Base-by-base conservation (phyloP, 768 basidiomycete genomes). In the Podaxis pistillaris region DNA sequence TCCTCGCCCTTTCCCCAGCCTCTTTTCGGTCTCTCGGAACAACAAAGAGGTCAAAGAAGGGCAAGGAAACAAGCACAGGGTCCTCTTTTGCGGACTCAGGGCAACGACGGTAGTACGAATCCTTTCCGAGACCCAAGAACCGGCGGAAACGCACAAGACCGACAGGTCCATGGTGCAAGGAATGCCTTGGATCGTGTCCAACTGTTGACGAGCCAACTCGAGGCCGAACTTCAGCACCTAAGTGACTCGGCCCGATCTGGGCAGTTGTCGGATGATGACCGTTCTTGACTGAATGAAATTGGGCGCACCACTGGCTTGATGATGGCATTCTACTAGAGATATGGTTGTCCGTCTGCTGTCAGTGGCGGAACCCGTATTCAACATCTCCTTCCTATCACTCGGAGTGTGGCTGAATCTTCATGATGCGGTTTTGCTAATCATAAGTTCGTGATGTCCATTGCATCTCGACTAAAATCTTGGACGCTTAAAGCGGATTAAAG, bases 271-370 rank as follows among this genome's bases (percentile, higher is more conserved):
- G 28, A 26, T 22, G 17, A 30, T 3, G 51, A 61, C 7, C 52
- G 26, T 1, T 38, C 17, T 33, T 26, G 40, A 28, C 38, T 61
- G 12, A 51, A 61, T 1, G 60, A 61, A 26, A 61, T 61, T 13
- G 33, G 51, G 30, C 51, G 52, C n/a, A 61, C 52, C 11, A 37
- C 51, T n/a, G 40, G 59, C 11, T 44, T 53, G 59, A 60, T 26
- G 1, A 53, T 51, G 8, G 6, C 36, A 24, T 50, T 15, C 33
- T 1, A 50, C 33, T 19, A 7, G 17, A 37, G 47, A 24, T 47
- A 38, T 28, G 19, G 47, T 9, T 49, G n/a, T 6, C 13, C 17
- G 15, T 59, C 58, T n/a, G n/a, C 13, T 15, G 40, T 26, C 38
- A 56, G 40, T 19, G 5, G 38, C 12, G 56, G 7, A 17, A 11